These are phyloP conservation scores for Chalciporus piperatus DNA, from an alignment of 768 basidiomycete species.

Conservation along the genomic window DNA sequence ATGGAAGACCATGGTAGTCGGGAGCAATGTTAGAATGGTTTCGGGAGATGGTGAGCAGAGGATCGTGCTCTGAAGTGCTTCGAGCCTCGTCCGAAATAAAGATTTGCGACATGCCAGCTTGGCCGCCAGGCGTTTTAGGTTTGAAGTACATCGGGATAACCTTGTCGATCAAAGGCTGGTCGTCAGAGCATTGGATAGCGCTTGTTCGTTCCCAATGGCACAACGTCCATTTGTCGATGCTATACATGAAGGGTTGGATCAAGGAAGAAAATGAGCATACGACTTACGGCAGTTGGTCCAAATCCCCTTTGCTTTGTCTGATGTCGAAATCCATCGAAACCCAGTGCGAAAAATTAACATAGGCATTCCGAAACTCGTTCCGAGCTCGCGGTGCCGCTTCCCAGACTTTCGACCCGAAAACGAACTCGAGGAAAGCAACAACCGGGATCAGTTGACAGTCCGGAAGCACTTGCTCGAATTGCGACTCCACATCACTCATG, in stretches of 20 bases:
- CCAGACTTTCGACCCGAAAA: slow-evolving; percentile 4
- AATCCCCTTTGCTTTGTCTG: background rate
- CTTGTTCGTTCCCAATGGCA: slow-evolving; percentile 3
- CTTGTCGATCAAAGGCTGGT: slow-evolving; percentile 4
- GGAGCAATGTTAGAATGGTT: background rate
- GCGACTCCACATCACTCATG: no score
- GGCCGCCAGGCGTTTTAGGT: background rate
- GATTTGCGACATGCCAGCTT: background rate
- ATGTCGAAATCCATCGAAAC: slow-evolving; percentile 1
- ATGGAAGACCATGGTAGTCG: background rate
- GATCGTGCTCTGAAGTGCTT: background rate
- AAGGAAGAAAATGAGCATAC: background rate
- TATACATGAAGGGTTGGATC: background rate
- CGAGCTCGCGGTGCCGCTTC: background rate
- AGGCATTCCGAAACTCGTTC: background rate
- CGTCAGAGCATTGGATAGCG: slow-evolving; percentile 3
- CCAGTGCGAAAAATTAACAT: slow-evolving; percentile 14
- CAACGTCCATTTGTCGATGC: background rate
- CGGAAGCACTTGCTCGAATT: background rate
- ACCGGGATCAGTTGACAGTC: slow-evolving; percentile 5
- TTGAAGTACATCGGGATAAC: slow-evolving; percentile 8
- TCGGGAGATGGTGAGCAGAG: background rate
- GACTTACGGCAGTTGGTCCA: background rate
- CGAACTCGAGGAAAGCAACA: slow-evolving; percentile 1
- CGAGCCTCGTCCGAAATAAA: slow-evolving; percentile 4